These are phyloP conservation scores for Coniferiporia sulphurascens DNA, from an alignment of 1,284 basidiomycete genomes.

Conservation along the genomic window DNA sequence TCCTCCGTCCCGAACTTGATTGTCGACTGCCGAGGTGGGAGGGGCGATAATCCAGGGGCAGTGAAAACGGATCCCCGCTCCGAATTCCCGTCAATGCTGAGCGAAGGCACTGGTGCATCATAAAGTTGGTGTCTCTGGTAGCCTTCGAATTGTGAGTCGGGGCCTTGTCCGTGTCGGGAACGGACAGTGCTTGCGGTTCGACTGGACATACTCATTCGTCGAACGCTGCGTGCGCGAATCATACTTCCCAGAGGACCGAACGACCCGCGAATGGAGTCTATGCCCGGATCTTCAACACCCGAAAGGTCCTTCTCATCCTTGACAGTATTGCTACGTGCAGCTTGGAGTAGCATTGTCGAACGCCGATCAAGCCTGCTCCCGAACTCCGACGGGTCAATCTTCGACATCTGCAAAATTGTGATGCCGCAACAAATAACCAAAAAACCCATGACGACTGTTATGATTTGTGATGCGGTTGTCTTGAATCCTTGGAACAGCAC, in stretches of 20 bases:
- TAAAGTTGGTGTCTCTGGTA: constrained; percentile 76
- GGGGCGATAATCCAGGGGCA: constrained; percentile 28
- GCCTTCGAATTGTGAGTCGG: constrained; percentile 28
- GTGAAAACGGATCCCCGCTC: constrained; percentile 24
- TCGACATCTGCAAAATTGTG: constrained; percentile 64
- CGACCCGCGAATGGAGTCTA: constrained; percentile 84
- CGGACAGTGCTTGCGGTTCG: constrained; percentile 31
- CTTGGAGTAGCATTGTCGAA: constrained; percentile 81
- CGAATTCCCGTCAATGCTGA: constrained; percentile 29
- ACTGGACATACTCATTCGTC: constrained; percentile 57
- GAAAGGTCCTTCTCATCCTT: constrained; percentile 54
- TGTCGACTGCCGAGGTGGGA: constrained; percentile 47
- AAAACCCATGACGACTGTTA: constrained; percentile 62
- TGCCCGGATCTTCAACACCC: constrained; percentile 73
- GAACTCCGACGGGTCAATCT: constrained; percentile 47
- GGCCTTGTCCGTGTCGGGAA: constrained; percentile 27
- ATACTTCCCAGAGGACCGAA: constrained; percentile 88
- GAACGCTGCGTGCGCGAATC: constrained; percentile 73
- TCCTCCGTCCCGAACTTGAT: constrained; percentile 75
- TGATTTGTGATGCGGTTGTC: constrained; percentile 45
- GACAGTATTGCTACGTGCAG: constrained; percentile 63
- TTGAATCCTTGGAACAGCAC: constrained; percentile 60
- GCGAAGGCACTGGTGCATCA: constrained; percentile 58
- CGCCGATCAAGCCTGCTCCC: constrained; percentile 67
- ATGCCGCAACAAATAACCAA: constrained; percentile 52